These are phyloP conservation scores for Podospora fimiseda DNA, from an alignment of 495 filamentous ascomycete species.

Conservation along the genomic window DNA sequence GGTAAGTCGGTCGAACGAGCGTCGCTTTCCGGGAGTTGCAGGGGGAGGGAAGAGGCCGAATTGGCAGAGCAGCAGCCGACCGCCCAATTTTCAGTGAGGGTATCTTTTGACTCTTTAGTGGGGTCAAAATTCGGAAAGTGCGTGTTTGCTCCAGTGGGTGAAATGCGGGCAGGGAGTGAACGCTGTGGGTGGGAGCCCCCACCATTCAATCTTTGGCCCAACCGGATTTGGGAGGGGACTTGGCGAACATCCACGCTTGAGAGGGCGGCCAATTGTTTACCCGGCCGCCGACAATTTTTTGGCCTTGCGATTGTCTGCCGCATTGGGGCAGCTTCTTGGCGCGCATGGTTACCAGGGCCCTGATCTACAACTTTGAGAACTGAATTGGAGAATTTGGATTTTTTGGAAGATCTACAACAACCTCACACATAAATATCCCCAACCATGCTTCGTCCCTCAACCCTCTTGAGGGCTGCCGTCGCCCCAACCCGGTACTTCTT, in stretches of 20 bases:
- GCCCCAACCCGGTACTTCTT: constrained; percentile 5
- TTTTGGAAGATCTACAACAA: neutral
- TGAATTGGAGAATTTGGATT: too few relatives aligned
- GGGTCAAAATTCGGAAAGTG: constrained; percentile 33
- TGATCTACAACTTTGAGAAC: too few relatives aligned
- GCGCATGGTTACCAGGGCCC: neutral
- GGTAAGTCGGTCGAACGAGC: constrained; percentile 3
- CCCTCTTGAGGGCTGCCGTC: constrained; percentile 5
- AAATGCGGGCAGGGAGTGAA: constrained; percentile 7
- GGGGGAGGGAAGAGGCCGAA: constrained; percentile 5
- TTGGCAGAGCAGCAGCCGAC: constrained; percentile 12
- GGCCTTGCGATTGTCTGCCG: neutral
- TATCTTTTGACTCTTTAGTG: constrained; percentile 29
- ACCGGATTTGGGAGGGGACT: neutral
- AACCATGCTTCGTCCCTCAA: constrained; percentile 15
- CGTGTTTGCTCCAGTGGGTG: constrained; percentile 12
- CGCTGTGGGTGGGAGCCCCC: neutral
- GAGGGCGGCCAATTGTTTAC: constrained; percentile 18
- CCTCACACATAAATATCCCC: neutral
- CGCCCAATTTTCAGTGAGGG: constrained; percentile 26
- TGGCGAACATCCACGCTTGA: neutral
- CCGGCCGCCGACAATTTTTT: constrained; percentile 15
- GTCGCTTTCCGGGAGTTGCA: constrained; percentile 1
- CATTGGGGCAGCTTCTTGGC: constrained; percentile 6
- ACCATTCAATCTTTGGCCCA: neutral